phyloP scores from a whole-genome alignment of 2,329 filamentous ascomycete genomes.

The Cladophialophora chaetospira region DNA sequence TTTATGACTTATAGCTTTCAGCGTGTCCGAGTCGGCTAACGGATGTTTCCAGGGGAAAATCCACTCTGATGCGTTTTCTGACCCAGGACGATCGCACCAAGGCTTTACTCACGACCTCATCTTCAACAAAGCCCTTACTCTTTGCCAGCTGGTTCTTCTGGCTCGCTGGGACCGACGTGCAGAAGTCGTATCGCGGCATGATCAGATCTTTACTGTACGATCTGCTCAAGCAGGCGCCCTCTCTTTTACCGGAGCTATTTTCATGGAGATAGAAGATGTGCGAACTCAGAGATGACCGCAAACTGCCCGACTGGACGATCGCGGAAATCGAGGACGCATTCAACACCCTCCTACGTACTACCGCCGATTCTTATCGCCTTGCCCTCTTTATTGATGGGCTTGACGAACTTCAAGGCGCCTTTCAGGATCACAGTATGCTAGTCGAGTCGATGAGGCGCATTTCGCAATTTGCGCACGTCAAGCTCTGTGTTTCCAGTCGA shows the following conservation, averaged over 20 bases:
- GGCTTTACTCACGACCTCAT: not conserved
- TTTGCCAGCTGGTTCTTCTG: not conserved
- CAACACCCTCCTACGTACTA: not conserved
- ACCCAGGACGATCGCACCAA: not conserved
- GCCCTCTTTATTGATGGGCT: not conserved
- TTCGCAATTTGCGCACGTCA: not conserved
- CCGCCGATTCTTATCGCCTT: not conserved
- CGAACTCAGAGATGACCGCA: not conserved
- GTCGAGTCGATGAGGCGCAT: not conserved
- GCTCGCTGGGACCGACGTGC: not conserved
- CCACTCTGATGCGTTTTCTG: not conserved
- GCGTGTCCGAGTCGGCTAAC: no score
- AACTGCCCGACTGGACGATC: not conserved
- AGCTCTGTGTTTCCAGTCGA: not conserved
- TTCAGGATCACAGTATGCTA: not conserved
- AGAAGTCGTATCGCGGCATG: not conserved
- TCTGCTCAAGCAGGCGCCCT: not conserved
- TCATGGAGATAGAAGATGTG: not conserved
- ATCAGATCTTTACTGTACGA: not conserved
- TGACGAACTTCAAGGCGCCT: not conserved
- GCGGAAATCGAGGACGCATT: not conserved
- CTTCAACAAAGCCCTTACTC: not conserved
- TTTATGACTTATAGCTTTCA: no score
- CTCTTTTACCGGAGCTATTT: not conserved
- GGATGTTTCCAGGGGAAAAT: no score